Conservation (phyloP, 352 stramenopile genomes). For the Phytopythium helicoides region DNA sequence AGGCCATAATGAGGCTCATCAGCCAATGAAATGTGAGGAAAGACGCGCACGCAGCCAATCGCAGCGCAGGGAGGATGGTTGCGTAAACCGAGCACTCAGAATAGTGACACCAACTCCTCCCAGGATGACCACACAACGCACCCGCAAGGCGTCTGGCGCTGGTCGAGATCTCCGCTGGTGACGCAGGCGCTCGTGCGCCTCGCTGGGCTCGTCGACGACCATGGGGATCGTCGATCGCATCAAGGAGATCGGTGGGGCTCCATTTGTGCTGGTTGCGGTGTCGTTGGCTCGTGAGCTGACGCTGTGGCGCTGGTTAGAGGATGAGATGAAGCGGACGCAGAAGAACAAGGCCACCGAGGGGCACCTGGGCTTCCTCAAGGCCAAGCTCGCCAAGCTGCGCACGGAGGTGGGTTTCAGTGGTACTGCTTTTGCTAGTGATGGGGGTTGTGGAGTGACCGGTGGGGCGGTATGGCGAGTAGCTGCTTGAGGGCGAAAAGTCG, state of each 20-base stretch:
- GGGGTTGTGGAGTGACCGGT: background rate
- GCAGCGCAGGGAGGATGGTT: too few species aligned
- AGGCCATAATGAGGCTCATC: constrained; percentile 9
- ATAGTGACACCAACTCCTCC: too few species aligned
- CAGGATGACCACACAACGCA: too few species aligned
- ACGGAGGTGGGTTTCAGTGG: constrained; percentile 83
- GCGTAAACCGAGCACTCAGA: too few species aligned
- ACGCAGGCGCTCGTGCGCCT: constrained; percentile 2
- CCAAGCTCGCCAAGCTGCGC: constrained; percentile 98
- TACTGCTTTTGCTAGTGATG: background rate
- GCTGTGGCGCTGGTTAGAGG: constrained; percentile 50
- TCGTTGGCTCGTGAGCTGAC: background rate
- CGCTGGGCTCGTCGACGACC: constrained; percentile 25
- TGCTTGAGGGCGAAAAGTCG: constrained; percentile 80
- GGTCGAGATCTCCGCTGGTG: background rate
- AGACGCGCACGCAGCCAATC: too few species aligned
- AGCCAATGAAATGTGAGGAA: background rate
- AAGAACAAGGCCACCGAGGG: constrained; percentile 97
- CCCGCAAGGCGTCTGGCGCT: too few species aligned
- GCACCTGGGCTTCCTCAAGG: constrained; percentile 95
- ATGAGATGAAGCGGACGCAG: constrained; percentile 97
- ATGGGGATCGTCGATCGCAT: constrained; percentile 94
- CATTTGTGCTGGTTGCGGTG: background rate
- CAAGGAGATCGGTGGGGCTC: constrained; percentile 89
- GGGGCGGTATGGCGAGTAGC: constrained; percentile 22